These are phyloP conservation scores for Huntiella savannae DNA, from an alignment of 2,329 filamentous ascomycete species.

Conservation along the genomic window DNA sequence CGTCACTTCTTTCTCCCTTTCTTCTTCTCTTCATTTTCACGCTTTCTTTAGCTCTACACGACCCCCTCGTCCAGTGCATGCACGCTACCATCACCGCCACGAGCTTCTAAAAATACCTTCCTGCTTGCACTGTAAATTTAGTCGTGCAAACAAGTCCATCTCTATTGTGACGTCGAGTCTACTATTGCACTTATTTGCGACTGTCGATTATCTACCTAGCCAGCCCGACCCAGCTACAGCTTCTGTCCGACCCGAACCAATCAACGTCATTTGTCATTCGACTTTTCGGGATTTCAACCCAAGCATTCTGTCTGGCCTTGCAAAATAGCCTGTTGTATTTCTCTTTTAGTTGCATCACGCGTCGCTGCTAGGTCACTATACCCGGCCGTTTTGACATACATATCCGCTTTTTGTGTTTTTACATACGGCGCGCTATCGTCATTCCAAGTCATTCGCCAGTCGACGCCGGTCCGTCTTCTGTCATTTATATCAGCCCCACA, in stretches of 20 bases:
- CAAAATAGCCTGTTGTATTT: background rate
- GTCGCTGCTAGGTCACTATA: too few species aligned
- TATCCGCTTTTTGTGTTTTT: too few species aligned
- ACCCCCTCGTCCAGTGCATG: background rate
- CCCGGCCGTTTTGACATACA: too few species aligned
- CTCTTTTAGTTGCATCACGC: too few species aligned
- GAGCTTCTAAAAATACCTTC: conserved; percentile 2
- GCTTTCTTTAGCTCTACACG: background rate
- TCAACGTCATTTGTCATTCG: background rate
- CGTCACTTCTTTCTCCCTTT: background rate
- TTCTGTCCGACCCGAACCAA: background rate
- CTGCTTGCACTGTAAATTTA: background rate
- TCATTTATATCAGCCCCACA: conserved; percentile 5
- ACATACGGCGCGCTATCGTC: too few species aligned
- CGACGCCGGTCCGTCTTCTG: conserved; percentile 5
- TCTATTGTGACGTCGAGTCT: too few species aligned
- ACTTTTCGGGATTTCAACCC: too few species aligned
- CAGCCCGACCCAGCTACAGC: background rate
- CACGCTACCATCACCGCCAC: background rate
- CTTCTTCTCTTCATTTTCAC: background rate
- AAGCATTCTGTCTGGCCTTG: background rate
- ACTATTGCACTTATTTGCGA: too few species aligned
- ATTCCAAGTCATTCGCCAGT: background rate
- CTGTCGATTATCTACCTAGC: background rate
- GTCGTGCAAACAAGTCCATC: too few species aligned